Evolutionary conservation across 2,329 filamentous ascomycete species (phyloP), one percentile per base, ranked within the genome.

Genomic region (Bipolaris oryzae): DNA sequence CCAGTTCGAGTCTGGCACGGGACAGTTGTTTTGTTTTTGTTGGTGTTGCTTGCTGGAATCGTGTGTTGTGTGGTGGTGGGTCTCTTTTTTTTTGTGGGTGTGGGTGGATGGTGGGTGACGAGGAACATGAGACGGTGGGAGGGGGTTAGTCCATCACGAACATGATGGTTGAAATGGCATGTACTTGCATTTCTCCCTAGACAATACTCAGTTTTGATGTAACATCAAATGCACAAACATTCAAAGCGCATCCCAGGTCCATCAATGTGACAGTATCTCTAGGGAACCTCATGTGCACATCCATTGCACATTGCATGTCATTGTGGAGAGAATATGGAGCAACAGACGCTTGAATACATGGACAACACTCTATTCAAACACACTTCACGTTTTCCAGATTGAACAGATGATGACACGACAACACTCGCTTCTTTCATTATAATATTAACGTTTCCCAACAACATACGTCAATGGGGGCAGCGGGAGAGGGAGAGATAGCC

Each of bases 1-100:
- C 48, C 48, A 56, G 53, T 56, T 56, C 53, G 48, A 56, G 49
- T 52, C 53, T 56, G 48, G 48, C 42, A 47, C 48, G 35, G 53
- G 53, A 52, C 53, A n/a, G 18, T 33, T 6, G 16, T 43, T 51
- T 33, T n/a, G 46, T 55, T 55, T 56, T 52, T 42, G 21, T 20
- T 5, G 34, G 2, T 10, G n/a, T 33, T 20, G n/a, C 3, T 18
- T 7, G 9, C 28, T 20, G 25, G 2, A 4, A 2, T 11, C 3
- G 13, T 33, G 10, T 11, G 7, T 3, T 11, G 41, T 38, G 15
- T 10, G 13, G 21, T 31, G 11, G n/a, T 18, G 25, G 10, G 7
- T 15, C 7, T 34, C 11, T 34, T 23, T 34, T 20, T 34, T 35
- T 47, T 15, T 28, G 37, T 28, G 10, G n/a, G 18, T 21, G 42